Evolutionary conservation across 129 eudicot genomes (phyloP), one percentile per base, ranked within the genome.

Genomic region (Flaveria sonorensis): DNA sequence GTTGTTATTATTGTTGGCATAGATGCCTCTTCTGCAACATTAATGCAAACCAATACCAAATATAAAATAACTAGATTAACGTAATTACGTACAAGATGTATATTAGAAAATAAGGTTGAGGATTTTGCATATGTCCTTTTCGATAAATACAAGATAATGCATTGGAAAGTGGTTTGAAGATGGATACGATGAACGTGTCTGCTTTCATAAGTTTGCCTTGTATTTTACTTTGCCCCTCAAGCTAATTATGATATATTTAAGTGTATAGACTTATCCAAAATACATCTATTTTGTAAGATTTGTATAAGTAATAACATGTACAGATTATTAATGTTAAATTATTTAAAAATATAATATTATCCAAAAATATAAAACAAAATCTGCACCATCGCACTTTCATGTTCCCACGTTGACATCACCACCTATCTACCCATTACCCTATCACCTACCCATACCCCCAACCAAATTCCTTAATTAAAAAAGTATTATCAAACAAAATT

Each of bases 341-440:
- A 48, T 11, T 48, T n/a, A 8, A 19, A 56, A 6, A 56, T 8
- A 56, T 18, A 1, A 19, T 20, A 18, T n/a, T 53, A 15, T 15
- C 2, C 6, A 9, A 53, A 53, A 53, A 18, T 18, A 56, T 56
- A 19, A 56, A 56, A 20, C 24, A 56, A 24, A 20, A 56, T 9
- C 70, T 74, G 80, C 75, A 74, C 80, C 79, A 65, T 66, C 76
- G 70, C 84, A 81, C 80, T 81, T 81, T 74, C 74, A 68, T 81
- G 80, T 81, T 74, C 84, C 84, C 84, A 81, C 84, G 84, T 74
- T 81, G 75, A 74, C 84, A 74, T 81, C 84, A 81, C 84, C 80
- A 81, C 83, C 84, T 80, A 55, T 67, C 70, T 78, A 16, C 82
- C 75, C 77, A 59, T 56, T 13, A 46, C 53, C 51, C 42, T 32